These are phyloP conservation scores for Dipodascus geniculatus DNA, from an alignment of 805 yeast genomes.

Conservation along the genomic window DNA sequence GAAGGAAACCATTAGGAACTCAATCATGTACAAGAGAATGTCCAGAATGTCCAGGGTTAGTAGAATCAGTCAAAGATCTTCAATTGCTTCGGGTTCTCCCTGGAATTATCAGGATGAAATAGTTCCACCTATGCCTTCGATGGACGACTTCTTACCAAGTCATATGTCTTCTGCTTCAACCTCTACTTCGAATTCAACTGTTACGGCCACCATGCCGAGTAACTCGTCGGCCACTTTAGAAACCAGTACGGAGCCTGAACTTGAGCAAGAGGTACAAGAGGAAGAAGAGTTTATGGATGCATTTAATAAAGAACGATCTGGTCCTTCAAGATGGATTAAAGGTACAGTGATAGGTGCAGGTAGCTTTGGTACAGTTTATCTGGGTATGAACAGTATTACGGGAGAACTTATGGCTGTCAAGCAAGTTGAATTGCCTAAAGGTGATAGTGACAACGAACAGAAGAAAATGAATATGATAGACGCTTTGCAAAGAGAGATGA, in stretches of 20 bases:
- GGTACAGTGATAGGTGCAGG: constrained; percentile 94
- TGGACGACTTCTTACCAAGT: constrained; percentile 3
- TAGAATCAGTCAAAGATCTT: constrained; percentile 22
- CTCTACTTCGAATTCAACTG: constrained; percentile 2
- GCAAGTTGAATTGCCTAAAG: constrained; percentile 63
- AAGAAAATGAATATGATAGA: constrained; percentile 50
- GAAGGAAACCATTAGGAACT: constrained; percentile 70
- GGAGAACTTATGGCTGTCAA: constrained; percentile 98
- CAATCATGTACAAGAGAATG: constrained; percentile 61
- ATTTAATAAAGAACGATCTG: constrained; percentile 31
- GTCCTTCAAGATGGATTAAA: constrained; percentile 79
- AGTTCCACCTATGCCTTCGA: constrained; percentile 15
- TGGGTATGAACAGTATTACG: constrained; percentile 83
- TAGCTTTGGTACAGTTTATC: constrained; percentile 83
- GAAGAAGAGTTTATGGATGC: constrained; percentile 31
- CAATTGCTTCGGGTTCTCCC: constrained; percentile 21
- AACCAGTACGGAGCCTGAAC: not conserved
- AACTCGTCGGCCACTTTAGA: not conserved
- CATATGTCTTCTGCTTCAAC: constrained; percentile 1
- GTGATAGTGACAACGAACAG: constrained; percentile 22
- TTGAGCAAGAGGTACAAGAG: constrained; percentile 10
- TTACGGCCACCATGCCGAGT: not conserved
- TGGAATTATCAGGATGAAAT: constrained; percentile 16
- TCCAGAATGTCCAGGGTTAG: constrained; percentile 30
- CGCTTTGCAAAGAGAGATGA: constrained; percentile 70